These are phyloP conservation scores for Pontederia paniculata DNA, from an alignment of 176 grass and related monocot species.

Conservation along the genomic window DNA sequence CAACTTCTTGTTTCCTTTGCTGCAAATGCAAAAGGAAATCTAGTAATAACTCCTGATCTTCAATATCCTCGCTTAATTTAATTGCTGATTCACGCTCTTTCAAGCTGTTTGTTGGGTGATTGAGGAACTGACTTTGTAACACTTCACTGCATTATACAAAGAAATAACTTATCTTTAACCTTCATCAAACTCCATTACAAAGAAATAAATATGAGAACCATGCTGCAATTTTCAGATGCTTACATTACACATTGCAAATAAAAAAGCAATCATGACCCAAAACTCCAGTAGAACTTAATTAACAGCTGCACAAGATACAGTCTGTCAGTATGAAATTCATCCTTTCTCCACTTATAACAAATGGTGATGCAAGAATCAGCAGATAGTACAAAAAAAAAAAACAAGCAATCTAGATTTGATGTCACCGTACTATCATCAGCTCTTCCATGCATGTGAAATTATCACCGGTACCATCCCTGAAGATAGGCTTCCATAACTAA, in stretches of 20 bases:
- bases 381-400: too few species aligned
- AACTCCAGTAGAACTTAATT: too few species aligned
- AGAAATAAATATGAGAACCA: background rate
- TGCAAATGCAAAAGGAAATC: conserved; percentile 80
- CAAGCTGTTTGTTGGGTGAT: conserved; percentile 55
- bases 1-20: conserved; percentile 69
- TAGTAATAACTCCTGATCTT: conserved; percentile 74
- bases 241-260: conserved; percentile 8
- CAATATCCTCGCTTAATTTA: conserved; percentile 74
- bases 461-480: too few species aligned
- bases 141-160: conserved; percentile 44
- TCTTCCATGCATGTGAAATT: too few species aligned
- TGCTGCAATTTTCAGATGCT: background rate
- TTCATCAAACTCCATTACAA: background rate
- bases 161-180: background rate
- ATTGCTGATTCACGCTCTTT: conserved; percentile 68
- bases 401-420: too few species aligned
- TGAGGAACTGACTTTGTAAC: conserved; percentile 84
- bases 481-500: too few species aligned
- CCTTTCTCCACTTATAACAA: too few species aligned
- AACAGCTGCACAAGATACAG: too few species aligned
- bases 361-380: too few species aligned
- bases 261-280: background rate
- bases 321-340: too few species aligned
- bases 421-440: too few species aligned